Evolutionary conservation across 2,329 filamentous ascomycete genomes (phyloP), one percentile per base, ranked within the genome.

Genomic region (Neofusicoccum umdonicola): DNA sequence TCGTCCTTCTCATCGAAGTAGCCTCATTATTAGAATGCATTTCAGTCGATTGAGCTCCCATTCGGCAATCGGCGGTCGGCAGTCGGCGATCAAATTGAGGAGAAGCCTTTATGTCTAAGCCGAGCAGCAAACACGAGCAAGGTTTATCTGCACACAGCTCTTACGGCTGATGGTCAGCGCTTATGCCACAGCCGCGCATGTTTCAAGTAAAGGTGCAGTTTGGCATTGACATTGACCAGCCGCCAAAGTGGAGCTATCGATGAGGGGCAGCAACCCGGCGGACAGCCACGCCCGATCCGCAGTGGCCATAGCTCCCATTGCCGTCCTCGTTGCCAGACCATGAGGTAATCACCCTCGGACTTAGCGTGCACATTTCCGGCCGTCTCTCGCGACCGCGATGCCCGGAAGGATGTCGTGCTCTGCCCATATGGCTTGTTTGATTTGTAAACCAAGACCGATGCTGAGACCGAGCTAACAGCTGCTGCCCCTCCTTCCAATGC

Each of bases 291-390:
- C 5, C 8, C 54, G 37, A 22, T 12, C 22, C 54, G 19, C 54
- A 3, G 22, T 58, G 54, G 54, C 54, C 54, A 58, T 58, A 58
- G 54, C 54, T 58, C 41, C 54, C 52, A 11, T 12, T 5, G 12
- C 4, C n/a, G 15, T 6, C 17, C 3, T 17, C n/a, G 31, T 8
- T 11, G 12, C 19, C 15, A 17, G 27, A 34, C 13, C 19, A 58
- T 58, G 54, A 45, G 52, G 39, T 57, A 57, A 57, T 17, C 52
- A 12, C 41, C 39, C 22, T 35, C 41, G 41, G 54, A 35, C 13
- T 45, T 58, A 45, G 39, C 8, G 2, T 35, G 27, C 48, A 51
- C 27, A 13, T 15, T 15, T 35, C 11, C 12, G 13, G 8, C 8
- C 19, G 5, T 45, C 12, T 22, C 13, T 12, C 6, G 4, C 12